Conservation (phyloP, 176 grass and related monocot species). For the Bolboschoenus planiculmis region DNA sequence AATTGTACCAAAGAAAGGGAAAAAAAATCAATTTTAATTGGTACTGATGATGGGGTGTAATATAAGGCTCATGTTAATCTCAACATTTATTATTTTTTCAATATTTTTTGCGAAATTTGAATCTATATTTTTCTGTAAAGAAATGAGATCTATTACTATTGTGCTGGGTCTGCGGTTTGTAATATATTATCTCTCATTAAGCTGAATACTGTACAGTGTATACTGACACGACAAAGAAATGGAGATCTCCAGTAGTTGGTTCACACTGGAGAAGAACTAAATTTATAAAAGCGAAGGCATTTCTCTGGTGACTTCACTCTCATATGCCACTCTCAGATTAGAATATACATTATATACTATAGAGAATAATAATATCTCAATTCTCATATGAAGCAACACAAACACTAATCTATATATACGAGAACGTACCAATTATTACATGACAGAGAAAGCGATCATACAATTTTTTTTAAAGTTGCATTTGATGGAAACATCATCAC, state of each 20-base stretch:
- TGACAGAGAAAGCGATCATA: neutral
- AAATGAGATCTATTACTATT: too few relatives aligned
- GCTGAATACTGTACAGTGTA: neutral
- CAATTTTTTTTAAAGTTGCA: neutral
- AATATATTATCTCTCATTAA: neutral
- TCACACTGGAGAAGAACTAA: neutral
- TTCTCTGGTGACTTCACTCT: slow-evolving; percentile 15
- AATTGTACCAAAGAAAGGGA: too few relatives aligned
- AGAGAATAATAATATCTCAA: slow-evolving; percentile 21
- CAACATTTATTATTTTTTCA: too few relatives aligned
- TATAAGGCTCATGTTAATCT: too few relatives aligned
- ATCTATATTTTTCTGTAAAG: too few relatives aligned
- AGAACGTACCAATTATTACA: neutral
- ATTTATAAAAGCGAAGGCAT: neutral
- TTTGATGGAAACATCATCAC: neutral
- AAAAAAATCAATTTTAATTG: too few relatives aligned
- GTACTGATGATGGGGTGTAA: too few relatives aligned
- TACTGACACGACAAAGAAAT: neutral
- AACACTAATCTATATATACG: neutral
- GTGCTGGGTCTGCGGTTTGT: too few relatives aligned
- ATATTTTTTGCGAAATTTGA: too few relatives aligned
- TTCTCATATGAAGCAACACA: neutral
- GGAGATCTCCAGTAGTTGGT: neutral
- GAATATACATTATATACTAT: neutral
- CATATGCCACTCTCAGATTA: neutral